Conservation (phyloP, 1,284 basidiomycete species). For the Singerocomus rubriflavus region DNA sequence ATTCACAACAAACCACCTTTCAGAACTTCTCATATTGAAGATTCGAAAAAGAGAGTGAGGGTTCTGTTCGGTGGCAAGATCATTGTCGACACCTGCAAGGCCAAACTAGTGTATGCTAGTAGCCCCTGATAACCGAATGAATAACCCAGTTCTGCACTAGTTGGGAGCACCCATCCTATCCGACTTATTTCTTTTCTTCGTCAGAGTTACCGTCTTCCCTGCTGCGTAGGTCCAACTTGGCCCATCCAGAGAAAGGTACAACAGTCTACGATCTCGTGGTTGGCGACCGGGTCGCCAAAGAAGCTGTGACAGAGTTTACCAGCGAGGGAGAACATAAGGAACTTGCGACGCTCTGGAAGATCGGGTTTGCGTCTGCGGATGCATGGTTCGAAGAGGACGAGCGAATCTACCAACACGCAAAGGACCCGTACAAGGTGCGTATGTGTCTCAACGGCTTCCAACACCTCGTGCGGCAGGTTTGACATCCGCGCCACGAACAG, state of each 20-base stretch:
- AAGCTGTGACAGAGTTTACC: constrained; percentile 42
- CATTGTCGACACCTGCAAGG: constrained; percentile 50
- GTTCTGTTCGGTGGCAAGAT: constrained; percentile 51
- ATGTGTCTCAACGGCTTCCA: neutral
- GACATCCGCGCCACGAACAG: constrained; percentile 27
- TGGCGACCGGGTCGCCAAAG: constrained; percentile 37
- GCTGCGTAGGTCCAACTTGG: constrained; percentile 34
- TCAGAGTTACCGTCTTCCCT: constrained; percentile 41
- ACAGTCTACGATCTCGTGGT: constrained; percentile 48
- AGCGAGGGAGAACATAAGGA: constrained; percentile 31
- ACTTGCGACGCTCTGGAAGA: constrained; percentile 46
- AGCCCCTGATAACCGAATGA: constrained; percentile 1
- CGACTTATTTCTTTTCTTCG: constrained; percentile 50
- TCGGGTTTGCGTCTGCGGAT: constrained; percentile 51
- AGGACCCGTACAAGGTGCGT: constrained; percentile 64
- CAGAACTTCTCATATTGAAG: constrained; percentile 40
- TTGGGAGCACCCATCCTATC: constrained; percentile 56
- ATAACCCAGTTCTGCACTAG: constrained; percentile 30
- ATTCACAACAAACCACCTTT: constrained; percentile 31
- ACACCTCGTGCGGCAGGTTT: neutral
- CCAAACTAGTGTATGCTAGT: constrained; percentile 56
- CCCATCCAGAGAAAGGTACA: constrained; percentile 29
- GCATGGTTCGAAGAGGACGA: constrained; percentile 71
- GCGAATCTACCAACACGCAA: constrained; percentile 56
- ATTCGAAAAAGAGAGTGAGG: constrained; percentile 49